Conservation (phyloP, 305 asterid species). For the Galium porrigens region DNA sequence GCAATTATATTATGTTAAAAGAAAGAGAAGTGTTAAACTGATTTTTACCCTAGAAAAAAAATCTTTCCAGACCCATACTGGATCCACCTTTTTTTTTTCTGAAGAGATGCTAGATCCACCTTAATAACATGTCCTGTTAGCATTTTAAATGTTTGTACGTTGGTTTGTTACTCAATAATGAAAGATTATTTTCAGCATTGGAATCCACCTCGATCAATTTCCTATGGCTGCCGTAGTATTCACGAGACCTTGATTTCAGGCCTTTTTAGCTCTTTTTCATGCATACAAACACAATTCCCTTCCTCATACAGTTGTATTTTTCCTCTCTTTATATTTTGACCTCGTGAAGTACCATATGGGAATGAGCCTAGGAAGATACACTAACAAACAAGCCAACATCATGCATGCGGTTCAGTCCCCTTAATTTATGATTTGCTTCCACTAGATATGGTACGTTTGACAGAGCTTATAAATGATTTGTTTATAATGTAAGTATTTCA, state of each 20-base stretch:
- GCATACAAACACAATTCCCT: background rate
- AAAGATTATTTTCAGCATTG: background rate
- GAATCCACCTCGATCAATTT: background rate
- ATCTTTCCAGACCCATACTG: background rate
- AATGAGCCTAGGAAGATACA: background rate
- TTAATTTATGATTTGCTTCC: background rate
- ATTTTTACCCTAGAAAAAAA: too few relatives aligned
- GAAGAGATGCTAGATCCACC: too few relatives aligned
- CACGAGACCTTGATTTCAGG: slow-evolving; percentile 41
- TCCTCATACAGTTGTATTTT: slow-evolving; percentile 7
- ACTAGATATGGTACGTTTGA: too few relatives aligned
- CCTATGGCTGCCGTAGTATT: slow-evolving; percentile 38
- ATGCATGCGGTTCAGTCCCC: slow-evolving; percentile 5
- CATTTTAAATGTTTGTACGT: background rate
- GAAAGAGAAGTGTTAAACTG: too few relatives aligned
- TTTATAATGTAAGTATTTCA: too few relatives aligned
- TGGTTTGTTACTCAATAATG: background rate
- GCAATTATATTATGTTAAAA: too few relatives aligned
- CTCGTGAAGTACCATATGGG: slow-evolving; percentile 11
- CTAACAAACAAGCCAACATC: background rate
- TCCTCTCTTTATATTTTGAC: slow-evolving; percentile 22
- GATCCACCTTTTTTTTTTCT: too few relatives aligned
- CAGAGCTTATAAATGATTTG: too few relatives aligned
- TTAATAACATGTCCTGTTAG: background rate
- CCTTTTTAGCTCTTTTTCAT: slow-evolving; percentile 12